Conservation (phyloP, 768 basidiomycete genomes). For the Psilocybe tampanensis region DNA sequence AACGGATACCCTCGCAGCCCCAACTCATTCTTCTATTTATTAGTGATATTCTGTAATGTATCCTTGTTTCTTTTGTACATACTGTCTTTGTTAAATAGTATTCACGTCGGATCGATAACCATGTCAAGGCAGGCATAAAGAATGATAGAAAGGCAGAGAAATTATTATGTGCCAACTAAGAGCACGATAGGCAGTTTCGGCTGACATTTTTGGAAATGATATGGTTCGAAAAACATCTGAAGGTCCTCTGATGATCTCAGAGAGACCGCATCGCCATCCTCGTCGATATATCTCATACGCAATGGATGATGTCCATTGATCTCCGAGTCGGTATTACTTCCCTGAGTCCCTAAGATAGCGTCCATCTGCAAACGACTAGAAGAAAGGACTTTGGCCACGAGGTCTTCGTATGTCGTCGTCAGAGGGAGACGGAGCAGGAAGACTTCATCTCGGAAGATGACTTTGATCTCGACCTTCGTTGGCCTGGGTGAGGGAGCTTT, state of each 20-base stretch:
- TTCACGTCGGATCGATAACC: no score
- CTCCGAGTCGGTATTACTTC: neutral
- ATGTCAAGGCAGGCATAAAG: no score
- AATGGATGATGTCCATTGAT: neutral
- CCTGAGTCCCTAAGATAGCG: no score
- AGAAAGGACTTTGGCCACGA: neutral
- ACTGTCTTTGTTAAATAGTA: no score
- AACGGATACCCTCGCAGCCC: no score
- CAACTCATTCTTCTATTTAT: no score
- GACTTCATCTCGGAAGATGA: neutral
- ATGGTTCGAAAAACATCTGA: neutral
- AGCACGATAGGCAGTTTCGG: neutral
- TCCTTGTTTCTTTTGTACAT: no score
- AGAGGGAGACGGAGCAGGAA: neutral
- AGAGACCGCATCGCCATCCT: neutral
- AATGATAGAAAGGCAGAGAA: no score
- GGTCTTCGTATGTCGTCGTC: neutral
- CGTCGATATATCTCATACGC: neutral
- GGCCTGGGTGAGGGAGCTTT: no score
- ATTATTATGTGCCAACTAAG: neutral
- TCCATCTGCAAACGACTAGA: no score
- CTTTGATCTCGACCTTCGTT: neutral
- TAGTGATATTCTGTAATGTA: no score
- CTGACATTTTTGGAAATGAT: neutral
- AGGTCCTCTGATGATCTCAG: neutral